Evolutionary conservation across 2,329 filamentous ascomycete species (phyloP).

Genomic region (Cyphellophora attinorum): DNA sequence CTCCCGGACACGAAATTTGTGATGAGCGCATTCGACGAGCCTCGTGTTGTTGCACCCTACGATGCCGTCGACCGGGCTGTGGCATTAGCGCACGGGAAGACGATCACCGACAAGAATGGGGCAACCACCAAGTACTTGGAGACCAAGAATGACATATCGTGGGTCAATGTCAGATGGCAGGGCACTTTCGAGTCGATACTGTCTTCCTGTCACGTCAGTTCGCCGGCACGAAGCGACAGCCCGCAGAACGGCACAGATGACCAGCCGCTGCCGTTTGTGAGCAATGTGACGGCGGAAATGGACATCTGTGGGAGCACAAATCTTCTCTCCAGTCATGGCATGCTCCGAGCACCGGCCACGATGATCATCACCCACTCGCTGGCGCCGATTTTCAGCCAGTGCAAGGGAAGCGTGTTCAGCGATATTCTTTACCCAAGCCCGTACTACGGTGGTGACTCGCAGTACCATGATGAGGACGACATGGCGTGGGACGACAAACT

Average conservation of each 20-base stretch:
- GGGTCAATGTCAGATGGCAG: constrained; percentile 4
- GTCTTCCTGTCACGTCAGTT: constrained; percentile 9
- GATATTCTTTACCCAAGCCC: constrained; percentile 46
- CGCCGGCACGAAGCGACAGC: constrained; percentile 5
- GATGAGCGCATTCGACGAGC: constrained; percentile 5
- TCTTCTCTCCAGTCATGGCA: constrained; percentile 3
- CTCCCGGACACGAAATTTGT: constrained; percentile 5
- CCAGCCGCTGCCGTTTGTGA: constrained; percentile 3
- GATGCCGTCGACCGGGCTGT: constrained; percentile 19
- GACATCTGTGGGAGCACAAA: constrained; percentile 8
- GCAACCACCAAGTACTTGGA: not conserved
- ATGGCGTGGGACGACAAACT: constrained; percentile 40
- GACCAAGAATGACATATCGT: not conserved
- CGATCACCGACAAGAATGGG: not conserved
- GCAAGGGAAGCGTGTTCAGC: constrained; percentile 16
- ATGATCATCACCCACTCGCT: constrained; percentile 15
- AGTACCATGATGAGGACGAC: constrained; percentile 35
- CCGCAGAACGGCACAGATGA: constrained; percentile 1
- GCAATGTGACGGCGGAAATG: constrained; percentile 3
- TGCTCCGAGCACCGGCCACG: constrained; percentile 7
- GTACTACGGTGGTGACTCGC: constrained; percentile 33
- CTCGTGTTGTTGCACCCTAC: constrained; percentile 3
- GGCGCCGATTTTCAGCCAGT: constrained; percentile 19
- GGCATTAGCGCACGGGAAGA: not conserved
- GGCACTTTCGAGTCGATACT: constrained; percentile 8